Percentiles rank a stretch among this genome's conserved stretches.
phyloP scores from a whole-genome alignment of 805 yeast species.

The Wickerhamomyces hampshirensis region DNA sequence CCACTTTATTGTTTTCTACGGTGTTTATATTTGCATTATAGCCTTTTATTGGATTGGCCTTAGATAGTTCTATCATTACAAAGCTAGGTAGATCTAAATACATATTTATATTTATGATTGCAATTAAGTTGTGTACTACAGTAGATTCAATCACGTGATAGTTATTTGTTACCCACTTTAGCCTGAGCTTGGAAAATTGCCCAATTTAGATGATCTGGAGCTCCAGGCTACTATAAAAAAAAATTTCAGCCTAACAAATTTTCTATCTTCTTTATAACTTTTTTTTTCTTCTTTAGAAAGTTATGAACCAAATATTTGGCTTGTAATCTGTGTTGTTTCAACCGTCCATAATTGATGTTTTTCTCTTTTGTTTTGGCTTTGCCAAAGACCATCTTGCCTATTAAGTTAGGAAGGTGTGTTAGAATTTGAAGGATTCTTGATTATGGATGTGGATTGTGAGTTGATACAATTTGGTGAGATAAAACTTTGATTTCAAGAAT shows the following conservation, averaged over 20 bases:
- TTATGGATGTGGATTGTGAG: conserved; percentile 23
- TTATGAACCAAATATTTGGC: conserved; percentile 25
- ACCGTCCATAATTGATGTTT: conserved; percentile 14
- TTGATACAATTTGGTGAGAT: conserved; percentile 28
- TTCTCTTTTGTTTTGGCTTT: conserved; percentile 12
- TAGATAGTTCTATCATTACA: no score
- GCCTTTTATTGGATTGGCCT: no score
- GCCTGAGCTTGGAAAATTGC: no score
- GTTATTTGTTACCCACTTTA: no score
- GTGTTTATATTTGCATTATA: conserved; percentile 16
- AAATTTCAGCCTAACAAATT: conserved; percentile 5
- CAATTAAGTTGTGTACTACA: no score
- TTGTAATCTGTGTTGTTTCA: conserved; percentile 15
- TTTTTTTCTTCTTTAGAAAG: conserved; percentile 20
- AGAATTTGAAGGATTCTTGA: conserved; percentile 11
- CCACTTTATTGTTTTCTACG: conserved; percentile 34
- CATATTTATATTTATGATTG: no score
- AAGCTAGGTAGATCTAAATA: no score
- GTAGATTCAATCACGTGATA: no score
- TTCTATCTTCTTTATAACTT: neutral
- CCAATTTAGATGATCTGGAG: no score
- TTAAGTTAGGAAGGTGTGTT: conserved; percentile 28
- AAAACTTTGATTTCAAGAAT: conserved; percentile 27
- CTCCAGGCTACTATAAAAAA: no score
- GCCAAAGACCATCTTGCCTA: conserved; percentile 26